Percentiles rank a stretch among this genome's conserved stretches.
Conservation (phyloP, 139 green algal species). For the Closterium sp. region DNA sequence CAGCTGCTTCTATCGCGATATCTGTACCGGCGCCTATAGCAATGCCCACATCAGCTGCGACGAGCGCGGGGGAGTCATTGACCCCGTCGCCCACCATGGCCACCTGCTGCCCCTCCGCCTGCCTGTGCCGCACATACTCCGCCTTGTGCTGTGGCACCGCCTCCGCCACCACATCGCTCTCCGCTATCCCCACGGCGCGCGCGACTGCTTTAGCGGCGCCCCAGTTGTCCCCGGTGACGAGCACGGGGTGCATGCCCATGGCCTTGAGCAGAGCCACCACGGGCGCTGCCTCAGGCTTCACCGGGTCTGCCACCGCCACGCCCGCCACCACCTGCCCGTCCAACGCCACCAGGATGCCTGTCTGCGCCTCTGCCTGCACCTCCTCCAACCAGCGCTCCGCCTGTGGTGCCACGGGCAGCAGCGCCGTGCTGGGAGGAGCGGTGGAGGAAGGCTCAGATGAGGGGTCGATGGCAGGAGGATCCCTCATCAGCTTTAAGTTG, state of each 20-base stretch:
- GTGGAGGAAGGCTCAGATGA: not conserved
- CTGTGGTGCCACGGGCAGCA: not conserved
- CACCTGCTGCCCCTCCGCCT: constrained; percentile 60
- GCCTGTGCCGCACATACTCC: constrained; percentile 19
- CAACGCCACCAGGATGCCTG: constrained; percentile 68
- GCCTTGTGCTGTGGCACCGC: constrained; percentile 75
- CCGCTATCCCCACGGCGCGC: constrained; percentile 34
- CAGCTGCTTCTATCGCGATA: constrained; percentile 76
- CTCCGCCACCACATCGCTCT: constrained; percentile 58
- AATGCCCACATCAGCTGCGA: constrained; percentile 91
- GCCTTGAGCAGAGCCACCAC: constrained; percentile 71
- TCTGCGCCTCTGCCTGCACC: constrained; percentile 60
- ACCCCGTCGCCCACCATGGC: constrained; percentile 98
- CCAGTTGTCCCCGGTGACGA: constrained; percentile 90
- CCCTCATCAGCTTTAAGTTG: not conserved
- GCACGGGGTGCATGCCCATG: constrained; percentile 54
- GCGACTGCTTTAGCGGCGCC: constrained; percentile 74
- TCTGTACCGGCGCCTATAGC: constrained; percentile 84
- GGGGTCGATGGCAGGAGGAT: not conserved
- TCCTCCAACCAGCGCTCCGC: constrained; percentile 27
- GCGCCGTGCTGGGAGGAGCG: not conserved
- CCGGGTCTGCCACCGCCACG: constrained; percentile 80
- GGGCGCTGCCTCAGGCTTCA: constrained; percentile 85
- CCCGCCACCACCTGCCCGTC: constrained; percentile 59
- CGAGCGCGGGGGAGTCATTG: constrained; percentile 95